These are phyloP conservation scores for Erigeron canadensis DNA, from an alignment of 129 eudicot species.

Conservation along the genomic window DNA sequence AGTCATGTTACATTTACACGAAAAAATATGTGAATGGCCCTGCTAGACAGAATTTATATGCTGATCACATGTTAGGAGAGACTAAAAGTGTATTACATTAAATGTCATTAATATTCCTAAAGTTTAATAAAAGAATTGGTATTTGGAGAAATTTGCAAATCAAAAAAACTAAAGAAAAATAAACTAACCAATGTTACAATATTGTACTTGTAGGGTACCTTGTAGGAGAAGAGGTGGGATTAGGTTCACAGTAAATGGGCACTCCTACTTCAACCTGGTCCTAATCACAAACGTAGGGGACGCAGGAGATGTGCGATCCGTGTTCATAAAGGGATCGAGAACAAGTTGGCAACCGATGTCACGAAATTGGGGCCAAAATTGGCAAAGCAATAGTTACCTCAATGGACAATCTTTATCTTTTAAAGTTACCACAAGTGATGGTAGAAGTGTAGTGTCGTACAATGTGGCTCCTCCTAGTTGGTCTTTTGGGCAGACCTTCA, in stretches of 20 bases:
- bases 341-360: conserved; percentile 80
- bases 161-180: too few species aligned
- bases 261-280: conserved; percentile 78
- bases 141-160: too few species aligned
- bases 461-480: conserved; percentile 59
- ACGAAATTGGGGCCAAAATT: conserved; percentile 91
- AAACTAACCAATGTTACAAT: neutral
- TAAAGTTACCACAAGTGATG: conserved; percentile 71
- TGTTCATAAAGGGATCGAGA: conserved; percentile 73
- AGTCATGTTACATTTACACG: too few species aligned
- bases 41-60: too few species aligned
- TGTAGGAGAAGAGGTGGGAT: conserved; percentile 79
- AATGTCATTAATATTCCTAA: too few species aligned
- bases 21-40: too few species aligned
- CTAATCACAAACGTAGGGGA: conserved; percentile 76
- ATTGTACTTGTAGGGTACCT: conserved; percentile 56
- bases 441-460: conserved; percentile 63
- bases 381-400: conserved; percentile 83
- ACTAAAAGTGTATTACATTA: too few species aligned
- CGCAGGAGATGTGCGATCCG: conserved; percentile 69
- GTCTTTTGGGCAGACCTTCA: conserved; percentile 73
- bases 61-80: too few species aligned
- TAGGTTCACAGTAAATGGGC: conserved; percentile 77
- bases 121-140: too few species aligned
- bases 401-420: conserved; percentile 74